Evolutionary conservation across 208 protist species (phyloP).

Genomic region (Leishmania mexicana): DNA sequence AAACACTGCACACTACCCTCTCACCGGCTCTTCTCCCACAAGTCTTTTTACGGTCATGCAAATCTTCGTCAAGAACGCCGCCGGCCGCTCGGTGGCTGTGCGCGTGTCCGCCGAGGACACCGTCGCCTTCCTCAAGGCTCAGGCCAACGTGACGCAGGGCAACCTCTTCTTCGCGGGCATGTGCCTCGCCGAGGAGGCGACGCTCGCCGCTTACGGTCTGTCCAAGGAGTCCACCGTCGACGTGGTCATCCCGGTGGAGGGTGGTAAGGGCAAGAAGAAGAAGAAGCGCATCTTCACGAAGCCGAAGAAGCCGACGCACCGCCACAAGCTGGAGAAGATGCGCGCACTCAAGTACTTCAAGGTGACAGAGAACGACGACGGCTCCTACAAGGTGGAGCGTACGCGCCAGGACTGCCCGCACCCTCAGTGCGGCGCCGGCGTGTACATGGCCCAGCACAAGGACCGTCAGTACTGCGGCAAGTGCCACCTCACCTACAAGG

Average conservation of each 20-base stretch:
- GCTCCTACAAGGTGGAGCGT: slow-evolving; percentile 96
- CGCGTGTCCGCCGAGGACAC: slow-evolving; percentile 85
- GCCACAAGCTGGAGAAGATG: slow-evolving; percentile 99
- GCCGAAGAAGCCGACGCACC: slow-evolving; percentile 99
- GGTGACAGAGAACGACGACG: slow-evolving; percentile 96
- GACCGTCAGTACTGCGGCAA: slow-evolving; percentile 99
- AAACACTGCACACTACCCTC: neutral
- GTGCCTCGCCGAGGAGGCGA: slow-evolving; percentile 79
- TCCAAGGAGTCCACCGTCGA: slow-evolving; percentile 90
- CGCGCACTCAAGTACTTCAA: slow-evolving; percentile 99
- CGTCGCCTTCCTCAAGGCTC: slow-evolving; percentile 78
- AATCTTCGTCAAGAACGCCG: slow-evolving; percentile 94
- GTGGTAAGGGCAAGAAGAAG: slow-evolving; percentile 99
- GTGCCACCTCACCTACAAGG: slow-evolving; percentile 97
- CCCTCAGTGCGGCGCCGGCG: slow-evolving; percentile 96
- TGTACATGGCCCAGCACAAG: slow-evolving; percentile 99
- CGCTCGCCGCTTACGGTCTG: slow-evolving; percentile 75
- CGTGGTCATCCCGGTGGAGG: slow-evolving; percentile 88
- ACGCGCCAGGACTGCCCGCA: slow-evolving; percentile 96
- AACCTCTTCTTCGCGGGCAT: slow-evolving; percentile 91
- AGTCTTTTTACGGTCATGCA: slow-evolving; percentile 67
- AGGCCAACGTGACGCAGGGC: slow-evolving; percentile 73
- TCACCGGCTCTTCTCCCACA: neutral
- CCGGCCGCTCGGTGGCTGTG: slow-evolving; percentile 90
- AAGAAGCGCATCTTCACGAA: slow-evolving; percentile 99